These are phyloP conservation scores for Camelina sativa DNA, from an alignment of 345 rosid genomes.

Conservation along the genomic window DNA sequence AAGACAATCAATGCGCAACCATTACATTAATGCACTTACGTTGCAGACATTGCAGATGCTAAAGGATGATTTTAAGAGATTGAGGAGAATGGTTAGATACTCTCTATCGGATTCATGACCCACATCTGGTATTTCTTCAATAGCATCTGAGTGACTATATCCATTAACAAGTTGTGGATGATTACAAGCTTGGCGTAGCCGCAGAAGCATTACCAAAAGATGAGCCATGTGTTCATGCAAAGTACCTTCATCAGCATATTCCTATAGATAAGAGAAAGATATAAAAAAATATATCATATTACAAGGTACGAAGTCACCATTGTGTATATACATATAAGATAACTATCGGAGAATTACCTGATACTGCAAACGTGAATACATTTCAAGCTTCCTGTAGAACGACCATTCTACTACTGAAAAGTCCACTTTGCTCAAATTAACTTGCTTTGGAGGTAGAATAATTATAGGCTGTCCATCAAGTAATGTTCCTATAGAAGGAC, in stretches of 20 bases:
- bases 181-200: conserved; percentile 95
- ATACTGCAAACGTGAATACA: conserved; percentile 65
- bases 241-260: conserved; percentile 82
- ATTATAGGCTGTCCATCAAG: conserved; percentile 83
- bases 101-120: conserved; percentile 9
- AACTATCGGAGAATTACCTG: conserved; percentile 50
- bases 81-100: conserved; percentile 51
- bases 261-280: conserved; percentile 47
- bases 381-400: conserved; percentile 76
- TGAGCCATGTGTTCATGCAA: conserved; percentile 76
- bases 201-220: conserved; percentile 86
- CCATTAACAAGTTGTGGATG: conserved; percentile 72
- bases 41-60: conserved; percentile 68
- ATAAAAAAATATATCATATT: neutral
- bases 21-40: conserved; percentile 50
- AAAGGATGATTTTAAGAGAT: conserved; percentile 49
- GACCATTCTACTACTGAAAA: conserved; percentile 74
- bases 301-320: neutral
- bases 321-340: neutral
- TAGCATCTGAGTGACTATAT: neutral
- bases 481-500: conserved; percentile 60
- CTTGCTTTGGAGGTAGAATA: conserved; percentile 71
- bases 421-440: conserved; percentile 59
- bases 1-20: neutral
- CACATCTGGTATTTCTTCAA: neutral